Conservation (phyloP, 257 asterid genomes). For the Fraxinus cuspidata region DNA sequence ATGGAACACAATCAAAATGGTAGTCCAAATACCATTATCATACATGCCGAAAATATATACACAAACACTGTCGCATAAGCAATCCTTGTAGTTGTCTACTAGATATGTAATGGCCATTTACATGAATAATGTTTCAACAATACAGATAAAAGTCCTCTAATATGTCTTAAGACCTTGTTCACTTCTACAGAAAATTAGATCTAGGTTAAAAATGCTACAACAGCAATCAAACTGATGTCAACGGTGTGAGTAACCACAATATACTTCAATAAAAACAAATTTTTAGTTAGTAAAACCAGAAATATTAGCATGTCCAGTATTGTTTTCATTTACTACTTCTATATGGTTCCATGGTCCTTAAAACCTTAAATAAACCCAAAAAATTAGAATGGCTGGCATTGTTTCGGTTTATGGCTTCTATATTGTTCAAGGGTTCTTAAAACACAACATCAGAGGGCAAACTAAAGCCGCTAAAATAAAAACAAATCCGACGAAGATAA, state of each 20-base stretch:
- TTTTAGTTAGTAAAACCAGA: no score
- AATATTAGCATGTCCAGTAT: no score
- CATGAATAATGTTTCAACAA: not conserved
- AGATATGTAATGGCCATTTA: not conserved
- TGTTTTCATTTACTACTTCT: not conserved
- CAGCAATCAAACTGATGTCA: not conserved
- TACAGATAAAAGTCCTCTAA: not conserved
- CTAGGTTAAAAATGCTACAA: not conserved
- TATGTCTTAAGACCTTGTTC: not conserved
- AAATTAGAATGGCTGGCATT: not conserved
- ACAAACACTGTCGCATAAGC: not conserved
- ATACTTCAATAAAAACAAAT: no score
- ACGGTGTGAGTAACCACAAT: not conserved
- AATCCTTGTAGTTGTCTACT: not conserved
- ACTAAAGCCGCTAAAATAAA: not conserved
- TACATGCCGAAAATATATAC: not conserved
- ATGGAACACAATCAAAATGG: not conserved
- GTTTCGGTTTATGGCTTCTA: no score
- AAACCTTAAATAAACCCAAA: not conserved
- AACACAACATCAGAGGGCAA: not conserved
- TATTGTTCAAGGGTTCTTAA: not conserved
- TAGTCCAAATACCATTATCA: not conserved
- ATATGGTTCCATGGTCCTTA: not conserved
- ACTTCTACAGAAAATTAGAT: not conserved
- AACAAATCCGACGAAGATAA: no score